Evolutionary conservation across 1,284 basidiomycete species (phyloP).

Genomic region (Taiwanofungus camphoratus): DNA sequence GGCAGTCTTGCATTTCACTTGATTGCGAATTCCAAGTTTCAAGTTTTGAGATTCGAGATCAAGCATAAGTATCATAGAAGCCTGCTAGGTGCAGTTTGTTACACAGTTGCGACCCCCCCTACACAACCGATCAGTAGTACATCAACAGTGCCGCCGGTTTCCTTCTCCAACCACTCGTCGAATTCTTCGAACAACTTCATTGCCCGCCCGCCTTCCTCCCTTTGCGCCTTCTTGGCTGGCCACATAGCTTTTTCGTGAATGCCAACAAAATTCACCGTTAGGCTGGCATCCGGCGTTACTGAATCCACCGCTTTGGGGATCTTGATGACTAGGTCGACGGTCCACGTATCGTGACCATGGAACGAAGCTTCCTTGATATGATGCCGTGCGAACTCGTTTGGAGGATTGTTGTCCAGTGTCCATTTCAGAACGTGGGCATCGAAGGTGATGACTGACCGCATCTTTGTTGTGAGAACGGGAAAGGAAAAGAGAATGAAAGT

Average conservation of each 20-base stretch:
- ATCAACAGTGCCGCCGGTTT: conserved; percentile 57
- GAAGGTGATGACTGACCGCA: conserved; percentile 73
- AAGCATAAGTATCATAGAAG: no score
- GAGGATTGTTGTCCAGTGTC: conserved; percentile 76
- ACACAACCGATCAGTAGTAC: conserved; percentile 63
- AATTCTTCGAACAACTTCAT: conserved; percentile 64
- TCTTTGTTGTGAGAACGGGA: background rate
- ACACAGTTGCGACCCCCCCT: conserved; percentile 46
- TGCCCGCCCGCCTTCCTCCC: conserved; percentile 46
- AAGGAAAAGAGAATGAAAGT: background rate
- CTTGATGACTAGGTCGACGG: conserved; percentile 65
- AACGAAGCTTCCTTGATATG: conserved; percentile 90
- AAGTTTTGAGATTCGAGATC: no score
- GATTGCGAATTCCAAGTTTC: no score
- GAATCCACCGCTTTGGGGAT: conserved; percentile 27
- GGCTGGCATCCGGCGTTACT: conserved; percentile 16
- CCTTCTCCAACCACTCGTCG: conserved; percentile 60
- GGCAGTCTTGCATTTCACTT: no score
- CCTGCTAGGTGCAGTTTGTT: background rate
- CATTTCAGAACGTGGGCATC: conserved; percentile 88
- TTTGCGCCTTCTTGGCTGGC: conserved; percentile 63
- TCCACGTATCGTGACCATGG: conserved; percentile 70
- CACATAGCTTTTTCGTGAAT: conserved; percentile 74
- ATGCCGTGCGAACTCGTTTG: conserved; percentile 72
- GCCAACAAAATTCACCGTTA: conserved; percentile 63